Evolutionary conservation across 495 filamentous ascomycete species (phyloP).

Genomic region (Penicillium manginii): DNA sequence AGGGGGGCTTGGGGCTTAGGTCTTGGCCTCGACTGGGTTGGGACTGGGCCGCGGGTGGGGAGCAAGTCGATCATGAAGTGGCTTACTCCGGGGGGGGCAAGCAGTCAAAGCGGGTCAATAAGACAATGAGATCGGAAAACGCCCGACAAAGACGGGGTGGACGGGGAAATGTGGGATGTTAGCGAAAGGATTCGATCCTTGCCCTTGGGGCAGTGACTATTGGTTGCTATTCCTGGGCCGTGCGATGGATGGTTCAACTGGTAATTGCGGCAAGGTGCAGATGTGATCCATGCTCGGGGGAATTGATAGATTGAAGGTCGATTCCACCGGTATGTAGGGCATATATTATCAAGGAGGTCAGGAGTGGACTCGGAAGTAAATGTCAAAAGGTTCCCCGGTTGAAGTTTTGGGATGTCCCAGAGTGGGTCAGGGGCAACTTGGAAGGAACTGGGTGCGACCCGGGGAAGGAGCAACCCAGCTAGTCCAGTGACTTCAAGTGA

Average conservation of each 20-base stretch:
- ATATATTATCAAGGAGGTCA: background rate
- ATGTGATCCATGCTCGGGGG: background rate
- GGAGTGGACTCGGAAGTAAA: background rate
- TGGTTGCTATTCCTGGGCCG: slow-evolving; percentile 7
- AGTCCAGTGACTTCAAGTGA: background rate
- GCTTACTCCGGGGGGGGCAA: slow-evolving; percentile 4
- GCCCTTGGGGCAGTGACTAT: background rate
- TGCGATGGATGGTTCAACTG: slow-evolving; percentile 1
- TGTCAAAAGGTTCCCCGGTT: background rate
- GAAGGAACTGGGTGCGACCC: background rate
- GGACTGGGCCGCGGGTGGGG: slow-evolving; percentile 3
- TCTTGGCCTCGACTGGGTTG: slow-evolving; percentile 1
- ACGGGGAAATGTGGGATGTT: slow-evolving; percentile 1
- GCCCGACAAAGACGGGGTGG: slow-evolving; percentile 7
- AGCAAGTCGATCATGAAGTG: slow-evolving; percentile 3
- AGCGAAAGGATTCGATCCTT: slow-evolving; percentile 12
- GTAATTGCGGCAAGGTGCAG: background rate
- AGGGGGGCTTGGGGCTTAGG: background rate
- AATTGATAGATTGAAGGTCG: background rate
- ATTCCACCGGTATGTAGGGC: background rate
- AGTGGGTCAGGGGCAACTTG: slow-evolving; percentile 2
- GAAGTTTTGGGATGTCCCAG: background rate
- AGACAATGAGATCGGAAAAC: slow-evolving; percentile 11
- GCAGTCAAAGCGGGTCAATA: slow-evolving; percentile 1
- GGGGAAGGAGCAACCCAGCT: background rate